phyloP scores from a whole-genome alignment of 345 rosid species.

The Rhodomyrtus tomentosa region DNA sequence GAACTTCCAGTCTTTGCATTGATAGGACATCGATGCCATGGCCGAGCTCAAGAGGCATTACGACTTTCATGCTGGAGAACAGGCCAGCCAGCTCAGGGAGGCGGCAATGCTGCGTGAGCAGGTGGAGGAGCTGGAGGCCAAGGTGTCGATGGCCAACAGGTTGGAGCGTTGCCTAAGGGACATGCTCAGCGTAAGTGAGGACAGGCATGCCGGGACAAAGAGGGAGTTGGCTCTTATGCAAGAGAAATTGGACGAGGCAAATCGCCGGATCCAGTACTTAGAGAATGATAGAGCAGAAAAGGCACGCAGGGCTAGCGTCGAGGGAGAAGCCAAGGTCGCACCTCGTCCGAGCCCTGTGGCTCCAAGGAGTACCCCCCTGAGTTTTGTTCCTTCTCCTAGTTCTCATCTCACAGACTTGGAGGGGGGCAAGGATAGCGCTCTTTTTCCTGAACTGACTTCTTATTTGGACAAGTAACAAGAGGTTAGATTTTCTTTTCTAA shows the following conservation, averaged over 20 bases:
- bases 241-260: not conserved
- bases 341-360: not conserved
- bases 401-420: not conserved
- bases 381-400: not conserved
- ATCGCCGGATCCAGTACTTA: not conserved
- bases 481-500: not conserved
- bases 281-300: not conserved
- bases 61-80: not conserved
- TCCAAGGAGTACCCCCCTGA: not conserved
- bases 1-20: not conserved
- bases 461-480: too few species aligned
- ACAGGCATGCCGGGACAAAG: not conserved
- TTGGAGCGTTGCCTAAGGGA: not conserved
- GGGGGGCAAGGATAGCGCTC: not conserved
- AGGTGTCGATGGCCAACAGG: not conserved
- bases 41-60: not conserved
- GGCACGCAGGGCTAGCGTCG: not conserved
- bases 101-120: not conserved
- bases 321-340: not conserved
- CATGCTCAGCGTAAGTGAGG: not conserved
- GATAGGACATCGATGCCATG: not conserved
- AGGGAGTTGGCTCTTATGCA: not conserved
- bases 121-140: not conserved
- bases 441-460: not conserved
- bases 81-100: not conserved